Evolutionary conservation across 129 eudicot species (phyloP), one percentile per base, ranked within the genome.

Genomic region (Pseudognaphalium luteoalbum): DNA sequence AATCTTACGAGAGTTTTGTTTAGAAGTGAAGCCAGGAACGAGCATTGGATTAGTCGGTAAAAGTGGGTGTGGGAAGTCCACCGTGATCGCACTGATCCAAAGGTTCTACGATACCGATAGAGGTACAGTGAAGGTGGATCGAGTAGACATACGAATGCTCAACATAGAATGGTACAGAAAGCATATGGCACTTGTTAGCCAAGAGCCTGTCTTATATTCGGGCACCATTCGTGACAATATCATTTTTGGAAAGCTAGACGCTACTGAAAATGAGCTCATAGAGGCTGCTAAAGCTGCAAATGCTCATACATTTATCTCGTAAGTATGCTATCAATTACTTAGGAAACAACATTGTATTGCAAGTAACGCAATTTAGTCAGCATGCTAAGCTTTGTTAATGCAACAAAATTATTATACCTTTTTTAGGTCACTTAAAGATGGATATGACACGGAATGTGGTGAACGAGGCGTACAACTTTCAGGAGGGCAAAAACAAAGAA

Each of bases 31-130:
- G 70, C 81, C 91, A 2, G 98, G 97, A 22, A 83, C 91, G 2
- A 93, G 98, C 85, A 66, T 87, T 7, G 98, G 96, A 20, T 85
- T 93, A n/a, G 97, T 93, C 3, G 98, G 98, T 12, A 93, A 82
- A 80, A 93, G 98, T 68, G 97, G 98, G 21, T 93, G 97, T 50
- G 98, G 98, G 4, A 93, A 91, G 71, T 93, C 98, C 6, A 93
- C 98, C 1, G 93, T 93, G 35, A 91, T 93, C 17, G 87, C 91
- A 0, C 34, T 93, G 68, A 83, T 93, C 9, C 93, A 90, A 77
- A 84, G 98, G 75, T 88, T 94, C 20, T 94, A 94, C 15, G 98
- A 94, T 39, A 84, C 78, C 1, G 88, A 86, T 7, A 83, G 83
- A 65, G 98, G 98, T 14, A 80, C 88, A 15, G 87, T 94, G 63